Evolutionary conservation across 176 grass and related monocot genomes (phyloP), one percentile per base, ranked within the genome.

Genomic region (Oryza australiensis): DNA sequence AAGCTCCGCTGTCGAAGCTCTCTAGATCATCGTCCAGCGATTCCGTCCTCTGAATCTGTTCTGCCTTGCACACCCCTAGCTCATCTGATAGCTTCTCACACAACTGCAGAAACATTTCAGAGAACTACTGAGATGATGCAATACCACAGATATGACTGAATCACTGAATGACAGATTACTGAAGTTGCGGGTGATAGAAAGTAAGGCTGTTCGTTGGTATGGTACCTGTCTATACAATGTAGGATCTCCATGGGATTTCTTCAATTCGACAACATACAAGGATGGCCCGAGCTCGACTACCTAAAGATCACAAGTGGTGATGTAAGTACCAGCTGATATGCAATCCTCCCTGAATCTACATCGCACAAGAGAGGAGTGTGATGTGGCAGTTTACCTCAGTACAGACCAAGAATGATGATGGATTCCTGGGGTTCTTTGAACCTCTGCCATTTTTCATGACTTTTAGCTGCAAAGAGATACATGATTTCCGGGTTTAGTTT

Each of bases 221-320:
- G 15, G 24, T 97, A 97, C 94, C 91, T 90, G 65, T 94, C 87
- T 93, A 81, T 97, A 97, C 78, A 97, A 53, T 53, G 26, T 77
- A 51, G 91, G 76, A 69, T 97, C 94, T 35, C 94, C 94, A 26
- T 86, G 74, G 70, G 75, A 83, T 82, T 93, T 97, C 82, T 80
- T 88, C 29, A 94, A 73, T 74, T 97, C 94, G 5, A 97, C 94
- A 6, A 94, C 94, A 86, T 97, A 94, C 5, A 97, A 68, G 67
- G 88, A 89, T 33, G 89, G 89, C 18, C 85, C 89, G 13, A 97
- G 94, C 87, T 93, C 91, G 84, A 94, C 91, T 23, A 94, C 90
- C 94, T 97, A 82, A 30, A 59, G 35, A 75, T 48, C 80, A 68
- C 22, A 70, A 69, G 1, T 63, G 24, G 51, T 40, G 53, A 29